Base-by-base conservation (phyloP, 192 early-diverging fungal species). In the Gaertneriomyces semiglobifer region DNA sequence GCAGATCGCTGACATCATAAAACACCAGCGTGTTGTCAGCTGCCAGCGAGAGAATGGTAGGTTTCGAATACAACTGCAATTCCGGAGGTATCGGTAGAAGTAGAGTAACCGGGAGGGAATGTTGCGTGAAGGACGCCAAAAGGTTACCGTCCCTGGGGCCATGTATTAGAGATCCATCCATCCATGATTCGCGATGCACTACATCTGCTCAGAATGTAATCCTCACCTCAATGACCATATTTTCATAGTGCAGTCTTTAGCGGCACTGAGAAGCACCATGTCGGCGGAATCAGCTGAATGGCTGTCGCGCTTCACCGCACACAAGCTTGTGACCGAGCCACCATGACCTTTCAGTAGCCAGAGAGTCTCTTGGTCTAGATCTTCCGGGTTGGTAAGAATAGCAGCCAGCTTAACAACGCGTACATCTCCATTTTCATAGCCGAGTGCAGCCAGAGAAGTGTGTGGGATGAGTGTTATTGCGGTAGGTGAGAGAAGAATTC, bases 161-260 rank as follows among this genome's bases (percentile, higher is more conserved):
- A 9, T 44, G 63, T 40, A 12, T 55, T 4, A 20, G 5, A 40
- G 9, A 20, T 39, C 20, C 18, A 48, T 25, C 18, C 53, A 7
- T 51, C 59, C n/a, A 4, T 60, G 18, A 4, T 8, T 20, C 18
- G 51, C 4, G 9, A 1, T 9, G n/a, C 48, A 44, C 0, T 33
- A 33, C 2, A 33, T 2, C 25, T 14, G 7, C 25, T 38, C 16
- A 42, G 39, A 10, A 16, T n/a, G 39, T 5, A 12, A 41, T 70
- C 44, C 82, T 71, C 80, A 90, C 90, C 85, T 84, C 38, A 90
- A 68, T 50, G 84, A 83, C 91, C 91, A 93, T 45, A 92, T 83
- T 62, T 81, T 81, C 9, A 90, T 79, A 8, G 80, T 77, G 50
- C 87, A 89, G 69, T 90, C 88, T 20, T 65, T 66, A 4, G 85